Percentiles rank a stretch among this genome's conserved stretches.
Conservation (phyloP, 2,329 filamentous ascomycete species). For the Raffaelea arxii region DNA sequence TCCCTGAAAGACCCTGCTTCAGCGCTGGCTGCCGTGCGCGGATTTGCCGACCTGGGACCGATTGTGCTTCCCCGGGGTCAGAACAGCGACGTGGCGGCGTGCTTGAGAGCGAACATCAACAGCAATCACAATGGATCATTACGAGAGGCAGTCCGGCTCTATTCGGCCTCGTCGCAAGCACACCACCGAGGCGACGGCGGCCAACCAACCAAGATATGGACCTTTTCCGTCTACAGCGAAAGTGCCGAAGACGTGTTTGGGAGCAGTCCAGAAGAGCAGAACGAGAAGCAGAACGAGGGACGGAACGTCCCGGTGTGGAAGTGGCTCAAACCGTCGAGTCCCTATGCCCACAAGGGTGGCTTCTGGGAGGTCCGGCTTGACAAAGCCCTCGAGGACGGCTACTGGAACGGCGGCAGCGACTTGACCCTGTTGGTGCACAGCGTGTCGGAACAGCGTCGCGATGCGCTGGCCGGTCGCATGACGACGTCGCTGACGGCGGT, state of each 20-base stretch:
- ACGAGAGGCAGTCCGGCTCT: not conserved
- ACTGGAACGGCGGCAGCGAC: not conserved
- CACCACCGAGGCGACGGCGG: too few relatives aligned
- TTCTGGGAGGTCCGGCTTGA: not conserved
- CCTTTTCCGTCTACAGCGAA: not conserved
- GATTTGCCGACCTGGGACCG: not conserved
- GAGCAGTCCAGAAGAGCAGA: not conserved
- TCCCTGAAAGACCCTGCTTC: not conserved
- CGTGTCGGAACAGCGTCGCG: not conserved
- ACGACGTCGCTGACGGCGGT: constrained; percentile 5
- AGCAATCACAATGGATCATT: too few relatives aligned
- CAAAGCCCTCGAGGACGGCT: not conserved
- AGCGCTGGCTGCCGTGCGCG: not conserved
- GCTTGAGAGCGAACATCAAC: not conserved
- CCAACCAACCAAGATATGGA: not conserved
- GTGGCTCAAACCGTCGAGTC: not conserved
- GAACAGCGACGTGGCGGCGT: not conserved
- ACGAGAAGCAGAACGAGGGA: too few relatives aligned
- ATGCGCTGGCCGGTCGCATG: not conserved
- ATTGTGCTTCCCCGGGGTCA: too few relatives aligned
- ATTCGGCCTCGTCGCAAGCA: not conserved
- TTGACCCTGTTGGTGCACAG: not conserved
- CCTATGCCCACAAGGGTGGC: not conserved
- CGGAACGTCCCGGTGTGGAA: not conserved
- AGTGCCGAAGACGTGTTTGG: not conserved